A percentile compares a stretch with the other conserved stretches of the same genome.
phyloP scores from a whole-genome alignment of 164 flowering plant species.

The Hamamelis virginiana region DNA sequence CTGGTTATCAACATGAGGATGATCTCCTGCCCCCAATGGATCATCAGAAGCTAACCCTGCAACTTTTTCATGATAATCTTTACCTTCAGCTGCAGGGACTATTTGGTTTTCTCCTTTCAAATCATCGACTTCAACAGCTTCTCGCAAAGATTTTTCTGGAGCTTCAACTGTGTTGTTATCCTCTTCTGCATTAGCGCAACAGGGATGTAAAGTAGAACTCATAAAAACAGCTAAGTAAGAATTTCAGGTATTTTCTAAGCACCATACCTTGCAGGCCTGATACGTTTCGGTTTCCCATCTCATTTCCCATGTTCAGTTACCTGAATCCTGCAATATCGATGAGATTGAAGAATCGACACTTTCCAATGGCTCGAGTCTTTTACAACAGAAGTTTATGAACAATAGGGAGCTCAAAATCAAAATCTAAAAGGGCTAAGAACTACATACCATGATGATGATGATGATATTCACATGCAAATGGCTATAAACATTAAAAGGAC shows the following conservation, averaged over 20 bases:
- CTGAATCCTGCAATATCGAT: constrained; percentile 27
- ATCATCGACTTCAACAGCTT: constrained; percentile 15
- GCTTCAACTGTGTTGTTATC: constrained; percentile 21
- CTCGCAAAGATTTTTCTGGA: constrained; percentile 11
- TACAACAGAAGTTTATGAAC: neutral
- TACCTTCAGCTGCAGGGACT: constrained; percentile 14
- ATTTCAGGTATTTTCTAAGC: neutral
- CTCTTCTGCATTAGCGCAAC: constrained; percentile 29
- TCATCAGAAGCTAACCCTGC: constrained; percentile 19
- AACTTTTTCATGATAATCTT: constrained; percentile 23
- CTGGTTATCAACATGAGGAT: constrained; percentile 4
- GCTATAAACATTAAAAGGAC: constrained; percentile 20
- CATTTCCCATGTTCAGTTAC: constrained; percentile 46
- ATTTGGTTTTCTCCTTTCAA: constrained; percentile 18
- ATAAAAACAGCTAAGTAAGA: neutral
- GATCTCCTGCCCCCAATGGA: constrained; percentile 16
- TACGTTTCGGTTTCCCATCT: constrained; percentile 55
- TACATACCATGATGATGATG: constrained; percentile 37
- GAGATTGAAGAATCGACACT: neutral
- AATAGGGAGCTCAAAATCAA: neutral
- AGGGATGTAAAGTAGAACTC: neutral
- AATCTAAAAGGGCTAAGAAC: constrained; percentile 2
- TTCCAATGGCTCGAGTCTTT: neutral
- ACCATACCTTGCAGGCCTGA: constrained; percentile 45
- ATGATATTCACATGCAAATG: constrained; percentile 24